Evolutionary conservation across 352 stramenopile genomes (phyloP).

Genomic region (Aphanomyces cochlioides): DNA sequence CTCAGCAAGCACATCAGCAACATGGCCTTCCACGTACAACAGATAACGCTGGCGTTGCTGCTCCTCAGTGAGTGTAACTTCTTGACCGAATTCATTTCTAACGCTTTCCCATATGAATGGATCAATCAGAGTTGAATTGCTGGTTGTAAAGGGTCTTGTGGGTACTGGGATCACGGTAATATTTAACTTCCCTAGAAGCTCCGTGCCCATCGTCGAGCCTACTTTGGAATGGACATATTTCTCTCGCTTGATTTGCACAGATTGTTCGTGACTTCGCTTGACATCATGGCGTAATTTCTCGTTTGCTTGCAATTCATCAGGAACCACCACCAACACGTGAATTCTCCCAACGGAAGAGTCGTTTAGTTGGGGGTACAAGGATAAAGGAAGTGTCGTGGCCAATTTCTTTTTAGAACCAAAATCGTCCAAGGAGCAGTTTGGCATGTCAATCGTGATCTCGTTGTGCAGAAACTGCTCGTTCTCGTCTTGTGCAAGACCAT

Average conservation of each 20-base stretch:
- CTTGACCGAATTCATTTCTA: slow-evolving; percentile 23
- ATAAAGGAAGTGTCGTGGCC: neutral
- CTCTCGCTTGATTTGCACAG: slow-evolving; percentile 35
- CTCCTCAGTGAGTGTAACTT: slow-evolving; percentile 36
- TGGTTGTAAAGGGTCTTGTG: slow-evolving; percentile 29
- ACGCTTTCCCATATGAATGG: slow-evolving; percentile 35
- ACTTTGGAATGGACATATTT: slow-evolving; percentile 36
- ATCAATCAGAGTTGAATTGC: slow-evolving; percentile 31
- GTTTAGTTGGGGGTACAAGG: slow-evolving; percentile 12
- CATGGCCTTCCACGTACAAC: slow-evolving; percentile 40
- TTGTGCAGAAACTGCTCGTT: neutral
- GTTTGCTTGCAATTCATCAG: too few species aligned
- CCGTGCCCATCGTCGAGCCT: slow-evolving; percentile 30
- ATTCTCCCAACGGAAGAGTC: slow-evolving; percentile 20
- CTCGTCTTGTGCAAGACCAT: neutral
- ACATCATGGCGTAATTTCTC: too few species aligned
- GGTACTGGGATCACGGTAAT: slow-evolving; percentile 30
- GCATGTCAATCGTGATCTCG: slow-evolving; percentile 16
- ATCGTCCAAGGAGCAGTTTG: slow-evolving; percentile 9
- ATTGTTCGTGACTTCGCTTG: slow-evolving; percentile 29
- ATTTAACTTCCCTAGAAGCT: slow-evolving; percentile 37
- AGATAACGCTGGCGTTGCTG: slow-evolving; percentile 36
- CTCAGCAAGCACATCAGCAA: slow-evolving; percentile 37
- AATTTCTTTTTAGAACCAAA: slow-evolving; percentile 3
- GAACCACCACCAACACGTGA: slow-evolving; percentile 14